phyloP scores from a whole-genome alignment of 2,329 filamentous ascomycete genomes.

The Talaromyces piceae region DNA sequence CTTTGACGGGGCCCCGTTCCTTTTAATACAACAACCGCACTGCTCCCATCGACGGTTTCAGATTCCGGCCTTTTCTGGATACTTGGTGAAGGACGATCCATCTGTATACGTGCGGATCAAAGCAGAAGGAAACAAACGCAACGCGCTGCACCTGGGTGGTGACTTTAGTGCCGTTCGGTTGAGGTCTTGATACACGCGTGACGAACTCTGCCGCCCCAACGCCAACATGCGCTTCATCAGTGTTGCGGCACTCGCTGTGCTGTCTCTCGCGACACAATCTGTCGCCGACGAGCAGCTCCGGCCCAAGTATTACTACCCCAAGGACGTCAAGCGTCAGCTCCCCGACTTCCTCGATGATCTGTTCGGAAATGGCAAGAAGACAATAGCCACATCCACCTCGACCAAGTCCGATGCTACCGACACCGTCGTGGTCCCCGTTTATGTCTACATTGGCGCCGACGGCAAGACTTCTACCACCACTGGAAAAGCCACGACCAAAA shows the following conservation, averaged over 20 bases:
- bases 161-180: neutral
- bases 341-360: slow-evolving; percentile 7
- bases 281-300: slow-evolving; percentile 19
- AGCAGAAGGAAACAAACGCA: neutral
- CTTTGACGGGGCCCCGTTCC: neutral
- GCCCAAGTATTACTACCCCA: slow-evolving; percentile 29
- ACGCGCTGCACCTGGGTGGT: neutral
- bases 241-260: slow-evolving; percentile 24
- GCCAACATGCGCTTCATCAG: slow-evolving; percentile 24
- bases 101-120: neutral
- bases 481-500: slow-evolving; percentile 8
- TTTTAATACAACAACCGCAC: neutral
- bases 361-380: neutral
- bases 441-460: slow-evolving; percentile 12
- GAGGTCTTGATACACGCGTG: slow-evolving; percentile 1
- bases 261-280: slow-evolving; percentile 27
- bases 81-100: neutral
- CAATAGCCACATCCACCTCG: neutral
- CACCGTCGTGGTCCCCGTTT: slow-evolving; percentile 12
- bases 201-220: neutral
- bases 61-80: neutral
- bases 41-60: neutral
- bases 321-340: slow-evolving; percentile 24
- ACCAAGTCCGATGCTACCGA: slow-evolving; percentile 1
- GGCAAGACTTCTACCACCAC: slow-evolving; percentile 11